phyloP scores from a whole-genome alignment of 208 protist genomes.

The Leishmania arabica region DNA sequence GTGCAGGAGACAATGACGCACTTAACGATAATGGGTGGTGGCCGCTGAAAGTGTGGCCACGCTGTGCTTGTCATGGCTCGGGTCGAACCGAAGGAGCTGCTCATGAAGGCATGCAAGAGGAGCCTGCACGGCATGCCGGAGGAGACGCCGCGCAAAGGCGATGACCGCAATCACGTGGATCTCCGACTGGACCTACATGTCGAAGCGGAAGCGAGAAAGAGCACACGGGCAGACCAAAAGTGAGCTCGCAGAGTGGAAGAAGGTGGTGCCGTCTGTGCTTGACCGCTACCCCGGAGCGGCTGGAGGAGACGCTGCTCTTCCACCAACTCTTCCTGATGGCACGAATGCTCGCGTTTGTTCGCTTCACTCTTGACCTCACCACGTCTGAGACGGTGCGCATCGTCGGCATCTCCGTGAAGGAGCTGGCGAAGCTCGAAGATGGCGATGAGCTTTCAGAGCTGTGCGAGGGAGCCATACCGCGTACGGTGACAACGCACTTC shows the following conservation, averaged over 20 bases:
- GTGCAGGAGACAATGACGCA: constrained; percentile 31
- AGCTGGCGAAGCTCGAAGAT: constrained; percentile 35
- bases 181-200: constrained; percentile 51
- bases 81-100: constrained; percentile 36
- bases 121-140: constrained; percentile 53
- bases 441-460: constrained; percentile 36
- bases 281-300: constrained; percentile 53
- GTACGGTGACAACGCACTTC: constrained; percentile 2
- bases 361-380: constrained; percentile 40
- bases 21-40: constrained; percentile 34
- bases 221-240: constrained; percentile 45
- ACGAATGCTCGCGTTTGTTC: constrained; percentile 29
- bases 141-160: constrained; percentile 43
- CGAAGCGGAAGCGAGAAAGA: constrained; percentile 49
- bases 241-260: constrained; percentile 43
- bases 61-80: constrained; percentile 49
- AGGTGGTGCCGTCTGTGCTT: constrained; percentile 37
- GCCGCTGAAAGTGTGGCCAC: constrained; percentile 39
- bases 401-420: constrained; percentile 35
- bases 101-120: constrained; percentile 39
- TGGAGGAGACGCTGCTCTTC: constrained; percentile 47
- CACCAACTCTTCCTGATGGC: constrained; percentile 46
- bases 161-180: constrained; percentile 60
- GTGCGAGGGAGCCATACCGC: constrained; percentile 19
- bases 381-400: constrained; percentile 46